These are phyloP conservation scores for Capsicum pubescens DNA, from an alignment of 257 asterid species.

Conservation along the genomic window DNA sequence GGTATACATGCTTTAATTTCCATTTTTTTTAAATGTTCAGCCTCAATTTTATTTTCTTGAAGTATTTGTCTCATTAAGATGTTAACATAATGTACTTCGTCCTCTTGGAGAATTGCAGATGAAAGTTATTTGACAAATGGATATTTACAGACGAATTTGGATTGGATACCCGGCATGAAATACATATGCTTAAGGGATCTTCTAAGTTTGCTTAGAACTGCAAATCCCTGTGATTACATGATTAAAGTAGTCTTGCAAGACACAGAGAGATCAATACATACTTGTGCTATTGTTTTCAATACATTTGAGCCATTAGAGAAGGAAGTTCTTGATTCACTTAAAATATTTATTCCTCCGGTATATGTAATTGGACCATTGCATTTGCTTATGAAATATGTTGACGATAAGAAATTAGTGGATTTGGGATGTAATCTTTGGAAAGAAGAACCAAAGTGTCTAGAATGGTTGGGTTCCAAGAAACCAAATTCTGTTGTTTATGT, in stretches of 20 bases:
- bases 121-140: slow-evolving; percentile 35
- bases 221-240: slow-evolving; percentile 14
- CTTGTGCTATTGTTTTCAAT: slow-evolving; percentile 10
- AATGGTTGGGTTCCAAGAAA: too few species aligned
- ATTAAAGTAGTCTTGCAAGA: background rate
- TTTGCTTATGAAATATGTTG: too few species aligned
- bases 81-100: background rate
- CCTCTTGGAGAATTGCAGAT: background rate
- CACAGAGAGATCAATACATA: background rate
- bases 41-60: background rate
- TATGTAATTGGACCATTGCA: too few species aligned
- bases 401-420: too few species aligned
- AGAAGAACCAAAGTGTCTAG: too few species aligned
- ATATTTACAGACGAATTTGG: slow-evolving; percentile 25
- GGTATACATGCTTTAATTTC: background rate
- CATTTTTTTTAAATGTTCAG: too few species aligned
- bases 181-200: slow-evolving; percentile 26
- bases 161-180: slow-evolving; percentile 36
- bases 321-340: background rate
- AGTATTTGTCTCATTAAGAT: background rate
- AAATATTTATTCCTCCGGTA: too few species aligned
- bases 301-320: slow-evolving; percentile 25
- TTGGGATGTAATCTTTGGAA: too few species aligned
- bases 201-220: background rate
- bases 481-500: too few species aligned